phyloP scores from a whole-genome alignment of 352 stramenopile species.

The Pythium vanterpoolii region DNA sequence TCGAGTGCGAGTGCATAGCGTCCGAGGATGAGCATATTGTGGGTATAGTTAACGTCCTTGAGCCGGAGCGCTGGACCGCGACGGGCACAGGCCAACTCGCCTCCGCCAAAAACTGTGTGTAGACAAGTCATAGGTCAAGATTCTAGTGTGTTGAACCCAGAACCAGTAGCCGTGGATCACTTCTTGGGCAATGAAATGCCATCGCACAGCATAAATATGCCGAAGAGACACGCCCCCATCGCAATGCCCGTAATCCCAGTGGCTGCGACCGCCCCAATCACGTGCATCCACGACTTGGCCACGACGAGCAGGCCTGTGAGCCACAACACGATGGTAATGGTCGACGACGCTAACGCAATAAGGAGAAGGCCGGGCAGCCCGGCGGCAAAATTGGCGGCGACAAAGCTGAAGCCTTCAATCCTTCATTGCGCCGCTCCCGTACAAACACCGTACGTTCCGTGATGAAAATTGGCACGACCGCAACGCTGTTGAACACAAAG shows the following conservation, averaged over 20 bases:
- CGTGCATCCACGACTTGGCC: constrained; percentile 78
- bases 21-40: constrained; percentile 58
- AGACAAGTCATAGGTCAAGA: no score
- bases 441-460: constrained; percentile 81
- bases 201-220: constrained; percentile 87
- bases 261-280: constrained; percentile 72
- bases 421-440: constrained; percentile 82
- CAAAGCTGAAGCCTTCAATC: constrained; percentile 73
- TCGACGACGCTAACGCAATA: constrained; percentile 44
- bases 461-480: constrained; percentile 80
- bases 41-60: constrained; percentile 42
- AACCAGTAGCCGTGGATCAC: constrained; percentile 73
- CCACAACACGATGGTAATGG: no score
- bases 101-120: constrained; percentile 59
- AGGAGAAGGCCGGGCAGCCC: constrained; percentile 59
- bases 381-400: constrained; percentile 63
- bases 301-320: no score
- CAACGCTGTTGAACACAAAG: constrained; percentile 92
- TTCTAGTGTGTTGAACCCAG: no score
- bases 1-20: constrained; percentile 38
- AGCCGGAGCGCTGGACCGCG: constrained; percentile 47
- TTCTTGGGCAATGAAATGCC: constrained; percentile 78
- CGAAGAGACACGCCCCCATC: constrained; percentile 71
- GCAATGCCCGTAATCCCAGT: constrained; percentile 89
- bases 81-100: constrained; percentile 14